Evolutionary conservation across 768 basidiomycete genomes (phyloP).

Genomic region (Lactarius hatsudake): DNA sequence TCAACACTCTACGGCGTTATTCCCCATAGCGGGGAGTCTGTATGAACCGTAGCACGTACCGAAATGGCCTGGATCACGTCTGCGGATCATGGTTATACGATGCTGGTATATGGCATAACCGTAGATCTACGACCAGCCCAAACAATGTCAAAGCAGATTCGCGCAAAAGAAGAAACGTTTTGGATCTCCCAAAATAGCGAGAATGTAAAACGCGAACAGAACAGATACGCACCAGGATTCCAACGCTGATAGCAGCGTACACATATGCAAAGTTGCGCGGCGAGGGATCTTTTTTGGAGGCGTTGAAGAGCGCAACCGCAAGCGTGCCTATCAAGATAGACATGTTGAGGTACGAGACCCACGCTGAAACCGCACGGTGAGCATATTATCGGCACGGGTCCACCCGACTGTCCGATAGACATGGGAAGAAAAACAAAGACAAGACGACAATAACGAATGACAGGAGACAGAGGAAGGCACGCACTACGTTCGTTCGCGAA

Average conservation of each 20-base stretch:
- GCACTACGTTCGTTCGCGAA: slow-evolving; percentile 93
- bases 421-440: not conserved
- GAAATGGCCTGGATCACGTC: slow-evolving; percentile 84
- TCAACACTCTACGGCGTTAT: not conserved
- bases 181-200: too few relatives aligned
- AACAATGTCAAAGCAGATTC: not conserved
- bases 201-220: too few relatives aligned
- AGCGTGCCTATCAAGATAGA: slow-evolving; percentile 82
- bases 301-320: slow-evolving; percentile 85
- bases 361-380: slow-evolving; percentile 48
- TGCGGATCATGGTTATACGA: slow-evolving; percentile 86
- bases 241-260: slow-evolving; percentile 78
- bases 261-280: slow-evolving; percentile 76
- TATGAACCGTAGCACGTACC: slow-evolving; percentile 45
- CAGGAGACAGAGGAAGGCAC: slow-evolving; percentile 34
- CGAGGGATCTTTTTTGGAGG: slow-evolving; percentile 65
- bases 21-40: not conserved
- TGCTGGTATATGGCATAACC: slow-evolving; percentile 84
- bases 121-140: slow-evolving; percentile 55
- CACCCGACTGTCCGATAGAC: not conserved
- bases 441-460: not conserved
- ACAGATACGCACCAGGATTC: slow-evolving; percentile 50
- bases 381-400: not conserved
- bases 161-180: not conserved
- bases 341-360: slow-evolving; percentile 90